A percentile compares a stretch with the other conserved stretches of the same genome.
phyloP scores from a whole-genome alignment of 192 early-diverging fungal species.

The Umbelopsis ramanniana region DNA sequence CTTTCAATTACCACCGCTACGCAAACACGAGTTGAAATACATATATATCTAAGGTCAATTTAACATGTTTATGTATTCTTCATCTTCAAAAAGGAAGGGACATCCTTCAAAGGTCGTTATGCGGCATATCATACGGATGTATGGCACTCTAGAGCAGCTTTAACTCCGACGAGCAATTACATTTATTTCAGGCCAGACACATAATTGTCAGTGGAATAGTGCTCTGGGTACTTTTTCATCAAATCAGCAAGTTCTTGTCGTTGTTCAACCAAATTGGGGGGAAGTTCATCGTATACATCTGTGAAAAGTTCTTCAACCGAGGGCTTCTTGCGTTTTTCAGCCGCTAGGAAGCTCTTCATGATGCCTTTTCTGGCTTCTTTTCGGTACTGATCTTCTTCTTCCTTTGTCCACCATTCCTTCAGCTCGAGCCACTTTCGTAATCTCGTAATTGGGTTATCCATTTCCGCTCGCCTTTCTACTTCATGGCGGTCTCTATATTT shows the following conservation, averaged over 20 bases:
- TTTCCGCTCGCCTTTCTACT: slow-evolving; percentile 84
- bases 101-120: no score
- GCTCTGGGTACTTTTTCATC: slow-evolving; percentile 83
- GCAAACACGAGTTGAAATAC: no score
- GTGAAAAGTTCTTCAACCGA: slow-evolving; percentile 82
- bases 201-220: slow-evolving; percentile 58
- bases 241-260: slow-evolving; percentile 77
- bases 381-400: slow-evolving; percentile 68
- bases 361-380: slow-evolving; percentile 71
- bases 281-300: slow-evolving; percentile 91
- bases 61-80: no score
- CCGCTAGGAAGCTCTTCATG: slow-evolving; percentile 79
- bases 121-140: no score
- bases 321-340: slow-evolving; percentile 91
- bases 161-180: no score
- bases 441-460: slow-evolving; percentile 88
- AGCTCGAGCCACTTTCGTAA: slow-evolving; percentile 89
- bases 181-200: slow-evolving; percentile 12
- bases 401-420: slow-evolving; percentile 83
- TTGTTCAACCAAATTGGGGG: slow-evolving; percentile 79
- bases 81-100: no score
- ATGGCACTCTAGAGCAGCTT: no score
- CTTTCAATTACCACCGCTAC: no score
- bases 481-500: slow-evolving; percentile 94
- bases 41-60: no score